Base-by-base conservation (phyloP, 192 early-diverging fungal species). In the Piromyces sp. region DNA sequence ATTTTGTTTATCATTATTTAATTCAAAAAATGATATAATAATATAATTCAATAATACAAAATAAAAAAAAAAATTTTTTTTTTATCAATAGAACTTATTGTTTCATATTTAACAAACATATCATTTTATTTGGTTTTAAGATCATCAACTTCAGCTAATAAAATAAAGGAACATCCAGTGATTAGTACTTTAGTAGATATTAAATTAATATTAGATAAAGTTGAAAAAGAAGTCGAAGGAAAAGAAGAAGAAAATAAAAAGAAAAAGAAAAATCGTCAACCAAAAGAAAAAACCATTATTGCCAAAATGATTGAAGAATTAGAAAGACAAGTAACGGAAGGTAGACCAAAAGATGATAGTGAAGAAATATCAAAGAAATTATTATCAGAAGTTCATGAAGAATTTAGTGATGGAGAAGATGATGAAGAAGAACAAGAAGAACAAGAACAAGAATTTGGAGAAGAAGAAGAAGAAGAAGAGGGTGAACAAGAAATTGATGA, bases 401-500 rank as follows among this genome's bases (percentile, higher is more conserved):
- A 84, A 82, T n/a, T 36, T 30, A 28, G 80, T 80, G 30, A 38
- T n/a, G 79, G 33, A 33, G 83, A 81, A n/a, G 81, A 37, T 22
- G 26, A 81, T n/a, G 42, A 78, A 12, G 82, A 83, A 28, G 42
- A 81, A 30, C 82, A 86, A 30, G 38, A 80, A 40, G 82, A 84
- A 29, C 30, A 85, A 22, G 86, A 83, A 31, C 33, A 28, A 15
- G 36, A 40, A 78, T 22, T 51, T 30, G 81, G 83, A 17, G 26
- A 79, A 13, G 29, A 79, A 30, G 85, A 87, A 36, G 82, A 83
- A 30, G 85, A 87, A 80, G 82, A 85, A 11, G 68, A 84, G 15
- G 83, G 79, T n/a, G 83, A 78, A 30, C 68, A 79, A 15, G 14
- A 36, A 5, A n/a, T n/a, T n/a, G n/a, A n/a, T n/a, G n/a, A n/a